phyloP scores from a whole-genome alignment of 1,284 basidiomycete genomes.

The Wolfiporia cocos region DNA sequence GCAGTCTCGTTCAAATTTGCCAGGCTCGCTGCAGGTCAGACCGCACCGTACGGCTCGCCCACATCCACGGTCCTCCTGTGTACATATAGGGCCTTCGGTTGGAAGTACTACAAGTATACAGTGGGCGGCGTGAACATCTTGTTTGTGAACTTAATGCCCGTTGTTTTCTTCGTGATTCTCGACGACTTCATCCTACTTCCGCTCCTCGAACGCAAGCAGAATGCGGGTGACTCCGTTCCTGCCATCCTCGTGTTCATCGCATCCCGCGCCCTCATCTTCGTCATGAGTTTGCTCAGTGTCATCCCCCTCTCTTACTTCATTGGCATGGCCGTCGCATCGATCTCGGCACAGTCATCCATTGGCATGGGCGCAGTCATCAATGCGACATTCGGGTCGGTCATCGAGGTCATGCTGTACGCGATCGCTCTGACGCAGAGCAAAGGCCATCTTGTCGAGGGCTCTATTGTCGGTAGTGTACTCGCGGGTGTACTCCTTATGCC shows the following conservation, averaged over 20 bases:
- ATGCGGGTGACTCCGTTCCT: conserved; percentile 52
- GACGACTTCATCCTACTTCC: conserved; percentile 85
- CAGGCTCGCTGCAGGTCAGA: conserved; percentile 62
- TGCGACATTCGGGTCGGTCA: conserved; percentile 96
- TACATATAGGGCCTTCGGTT: conserved; percentile 88
- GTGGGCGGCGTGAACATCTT: conserved; percentile 98
- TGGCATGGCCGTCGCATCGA: conserved; percentile 99
- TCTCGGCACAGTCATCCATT: conserved; percentile 96
- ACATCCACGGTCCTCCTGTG: conserved; percentile 89
- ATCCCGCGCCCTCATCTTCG: conserved; percentile 78
- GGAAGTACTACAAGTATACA: conserved; percentile 99
- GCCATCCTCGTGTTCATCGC: conserved; percentile 68
- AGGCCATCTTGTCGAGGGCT: conserved; percentile 94
- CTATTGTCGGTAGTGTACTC: conserved; percentile 90
- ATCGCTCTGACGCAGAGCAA: conserved; percentile 89
- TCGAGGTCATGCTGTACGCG: conserved; percentile 93
- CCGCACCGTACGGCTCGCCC: conserved; percentile 65
- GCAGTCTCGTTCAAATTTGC: conserved; percentile 53
- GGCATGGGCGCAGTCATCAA: conserved; percentile 99
- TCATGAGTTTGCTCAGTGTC: conserved; percentile 84
- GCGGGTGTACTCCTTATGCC: conserved; percentile 98
- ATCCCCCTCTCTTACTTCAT: conserved; percentile 99
- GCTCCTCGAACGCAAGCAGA: conserved; percentile 52
- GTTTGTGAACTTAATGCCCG: conserved; percentile 91
- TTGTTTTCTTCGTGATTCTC: conserved; percentile 95